Evolutionary conservation across 495 filamentous ascomycete species (phyloP).

Genomic region (Annulohypoxylon nitens): DNA sequence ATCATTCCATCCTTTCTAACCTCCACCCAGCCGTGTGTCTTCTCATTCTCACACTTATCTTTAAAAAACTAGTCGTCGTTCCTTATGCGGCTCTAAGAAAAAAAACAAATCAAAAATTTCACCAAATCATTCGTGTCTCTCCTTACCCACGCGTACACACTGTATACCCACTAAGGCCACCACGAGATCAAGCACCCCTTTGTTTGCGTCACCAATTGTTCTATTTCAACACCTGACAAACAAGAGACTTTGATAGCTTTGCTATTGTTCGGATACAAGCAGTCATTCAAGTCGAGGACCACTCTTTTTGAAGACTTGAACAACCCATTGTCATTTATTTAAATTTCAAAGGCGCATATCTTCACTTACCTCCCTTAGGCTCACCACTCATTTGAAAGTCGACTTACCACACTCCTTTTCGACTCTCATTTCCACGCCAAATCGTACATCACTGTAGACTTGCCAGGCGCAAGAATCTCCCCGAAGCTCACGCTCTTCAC

Average conservation of each 20-base stretch:
- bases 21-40: not conserved
- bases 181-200: conserved; percentile 1
- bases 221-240: conserved; percentile 17
- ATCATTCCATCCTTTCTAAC: conserved; percentile 29
- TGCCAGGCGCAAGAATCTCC: conserved; percentile 50
- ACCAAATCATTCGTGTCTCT: conserved; percentile 27
- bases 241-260: conserved; percentile 28
- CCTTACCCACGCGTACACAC: conserved; percentile 6
- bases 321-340: conserved; percentile 30
- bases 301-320: conserved; percentile 27
- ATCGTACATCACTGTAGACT: conserved; percentile 20
- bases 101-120: not conserved
- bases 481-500: conserved; percentile 2
- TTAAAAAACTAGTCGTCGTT: conserved; percentile 38
- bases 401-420: not conserved
- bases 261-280: conserved; percentile 32
- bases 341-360: conserved; percentile 27
- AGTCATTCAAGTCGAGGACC: conserved; percentile 15
- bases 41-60: conserved; percentile 2
- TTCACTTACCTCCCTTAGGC: not conserved
- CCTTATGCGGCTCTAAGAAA: conserved; percentile 45
- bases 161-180: not conserved
- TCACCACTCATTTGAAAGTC: conserved; percentile 7
- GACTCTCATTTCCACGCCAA: conserved; percentile 8
- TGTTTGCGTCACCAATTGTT: conserved; percentile 35